A percentile compares a stretch with the other conserved stretches of the same genome.
phyloP scores from a whole-genome alignment of 2,329 filamentous ascomycete species.

The Aspergillus bombycis region DNA sequence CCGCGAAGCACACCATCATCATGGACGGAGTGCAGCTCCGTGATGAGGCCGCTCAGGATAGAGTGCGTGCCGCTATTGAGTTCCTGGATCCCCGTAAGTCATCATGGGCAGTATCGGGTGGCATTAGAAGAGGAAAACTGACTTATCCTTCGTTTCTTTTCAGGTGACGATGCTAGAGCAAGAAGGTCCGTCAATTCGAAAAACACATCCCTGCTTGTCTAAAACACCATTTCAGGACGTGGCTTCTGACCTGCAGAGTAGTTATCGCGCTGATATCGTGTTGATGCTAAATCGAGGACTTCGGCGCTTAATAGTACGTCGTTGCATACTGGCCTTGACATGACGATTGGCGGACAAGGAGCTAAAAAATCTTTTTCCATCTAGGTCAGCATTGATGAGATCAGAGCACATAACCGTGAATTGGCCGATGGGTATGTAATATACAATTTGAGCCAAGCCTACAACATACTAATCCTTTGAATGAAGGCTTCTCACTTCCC shows the following conservation, averaged over 20 bases:
- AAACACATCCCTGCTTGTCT: background rate
- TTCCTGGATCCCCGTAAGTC: constrained; percentile 87
- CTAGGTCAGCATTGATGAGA: constrained; percentile 81
- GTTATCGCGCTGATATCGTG: constrained; percentile 89
- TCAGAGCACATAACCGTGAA: constrained; percentile 82
- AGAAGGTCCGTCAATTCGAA: constrained; percentile 49
- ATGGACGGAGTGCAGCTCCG: constrained; percentile 78
- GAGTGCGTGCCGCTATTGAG: constrained; percentile 83
- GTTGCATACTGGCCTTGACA: background rate
- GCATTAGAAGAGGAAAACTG: background rate
- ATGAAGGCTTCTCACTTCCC: constrained; percentile 69
- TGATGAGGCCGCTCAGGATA: constrained; percentile 82
- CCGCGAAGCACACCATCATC: constrained; percentile 22
- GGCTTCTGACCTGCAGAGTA: constrained; percentile 49
- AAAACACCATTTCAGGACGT: background rate
- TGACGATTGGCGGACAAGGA: constrained; percentile 1
- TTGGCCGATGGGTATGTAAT: constrained; percentile 67
- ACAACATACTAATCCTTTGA: constrained; percentile 18
- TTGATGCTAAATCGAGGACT: constrained; percentile 68
- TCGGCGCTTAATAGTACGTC: constrained; percentile 58
- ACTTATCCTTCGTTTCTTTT: constrained; percentile 21
- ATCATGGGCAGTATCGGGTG: background rate
- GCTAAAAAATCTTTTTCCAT: constrained; percentile 14
- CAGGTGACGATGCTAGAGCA: constrained; percentile 62
- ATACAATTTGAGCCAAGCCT: background rate